A percentile compares a stretch with the other conserved stretches of the same genome.
Evolutionary conservation across 305 asterid genomes (phyloP).

Genomic region (Solanum hybrid): DNA sequence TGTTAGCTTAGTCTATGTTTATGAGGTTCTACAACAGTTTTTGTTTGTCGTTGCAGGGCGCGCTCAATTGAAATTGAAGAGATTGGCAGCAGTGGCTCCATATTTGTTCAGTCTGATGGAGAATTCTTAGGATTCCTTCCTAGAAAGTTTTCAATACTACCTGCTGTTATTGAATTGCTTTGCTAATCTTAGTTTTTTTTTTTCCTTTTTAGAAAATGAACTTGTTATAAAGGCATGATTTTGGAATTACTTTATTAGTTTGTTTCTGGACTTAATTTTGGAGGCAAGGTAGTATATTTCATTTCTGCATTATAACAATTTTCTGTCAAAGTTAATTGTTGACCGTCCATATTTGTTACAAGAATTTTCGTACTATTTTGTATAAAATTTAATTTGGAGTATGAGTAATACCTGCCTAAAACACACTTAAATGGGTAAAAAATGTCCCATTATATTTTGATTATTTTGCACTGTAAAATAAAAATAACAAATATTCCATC

Average conservation of each 20-base stretch:
- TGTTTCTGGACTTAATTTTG: not conserved
- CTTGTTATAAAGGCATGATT: not conserved
- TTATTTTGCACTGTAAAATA: not conserved
- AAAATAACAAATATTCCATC: not conserved
- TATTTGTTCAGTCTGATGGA: conserved; percentile 85
- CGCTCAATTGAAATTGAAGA: conserved; percentile 56
- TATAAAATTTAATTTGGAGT: not conserved
- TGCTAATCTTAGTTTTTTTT: conserved; percentile 20
- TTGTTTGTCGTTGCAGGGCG: conserved; percentile 32
- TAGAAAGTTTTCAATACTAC: conserved; percentile 48
- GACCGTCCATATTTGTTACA: not conserved
- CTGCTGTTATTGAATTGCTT: conserved; percentile 62
- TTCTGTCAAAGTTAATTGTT: not conserved
- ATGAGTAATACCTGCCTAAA: not conserved
- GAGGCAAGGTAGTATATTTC: not conserved
- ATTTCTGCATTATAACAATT: not conserved
- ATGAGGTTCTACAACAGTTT: not conserved
- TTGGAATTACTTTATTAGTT: not conserved
- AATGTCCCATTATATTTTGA: not conserved
- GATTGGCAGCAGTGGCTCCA: conserved; percentile 29
- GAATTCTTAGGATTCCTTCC: conserved; percentile 80
- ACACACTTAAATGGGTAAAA: not conserved
- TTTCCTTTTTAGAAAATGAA: not conserved
- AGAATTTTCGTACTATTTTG: not conserved
- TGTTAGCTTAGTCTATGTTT: not conserved